A percentile compares a stretch with the other conserved stretches of the same genome.
Evolutionary conservation across 306 rosid species (phyloP).

Genomic region (Malus orientalis): DNA sequence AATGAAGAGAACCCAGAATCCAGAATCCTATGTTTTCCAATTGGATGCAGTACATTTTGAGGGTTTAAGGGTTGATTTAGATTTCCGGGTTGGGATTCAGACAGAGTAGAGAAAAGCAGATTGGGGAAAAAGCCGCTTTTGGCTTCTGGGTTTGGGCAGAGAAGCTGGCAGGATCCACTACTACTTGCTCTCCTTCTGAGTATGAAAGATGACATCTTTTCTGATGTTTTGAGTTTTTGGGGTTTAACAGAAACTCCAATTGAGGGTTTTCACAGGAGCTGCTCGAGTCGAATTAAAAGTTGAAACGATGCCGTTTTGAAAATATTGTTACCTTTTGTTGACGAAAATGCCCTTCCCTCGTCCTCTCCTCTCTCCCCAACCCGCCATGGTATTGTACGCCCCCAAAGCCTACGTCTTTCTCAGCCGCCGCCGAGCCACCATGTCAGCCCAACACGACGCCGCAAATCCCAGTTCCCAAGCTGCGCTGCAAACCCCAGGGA

Average conservation of each 20-base stretch:
- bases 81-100: not conserved
- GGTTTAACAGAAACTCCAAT: not conserved
- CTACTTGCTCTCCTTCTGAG: slow-evolving; percentile 24
- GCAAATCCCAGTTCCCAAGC: slow-evolving; percentile 23
- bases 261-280: not conserved
- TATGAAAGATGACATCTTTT: slow-evolving; percentile 26
- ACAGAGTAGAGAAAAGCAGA: not conserved
- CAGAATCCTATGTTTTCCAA: not conserved
- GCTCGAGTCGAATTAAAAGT: too few species aligned
- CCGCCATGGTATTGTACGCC: not conserved
- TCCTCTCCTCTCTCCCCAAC: not conserved
- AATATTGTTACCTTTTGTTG: not conserved
- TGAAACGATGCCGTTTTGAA: not conserved
- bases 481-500: slow-evolving; percentile 9
- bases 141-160: not conserved
- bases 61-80: not conserved
- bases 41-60: not conserved
- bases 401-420: slow-evolving; percentile 6
- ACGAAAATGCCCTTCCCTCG: slow-evolving; percentile 6
- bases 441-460: slow-evolving; percentile 23
- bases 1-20: slow-evolving; percentile 13
- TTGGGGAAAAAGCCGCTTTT: not conserved
- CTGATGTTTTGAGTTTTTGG: not conserved
- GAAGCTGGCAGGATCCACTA: not conserved
- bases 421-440: slow-evolving; percentile 23